Percentiles rank a stretch among this genome's conserved stretches.
Evolutionary conservation across 257 asterid species (phyloP).

Genomic region (Solanum pimpinellifolium): DNA sequence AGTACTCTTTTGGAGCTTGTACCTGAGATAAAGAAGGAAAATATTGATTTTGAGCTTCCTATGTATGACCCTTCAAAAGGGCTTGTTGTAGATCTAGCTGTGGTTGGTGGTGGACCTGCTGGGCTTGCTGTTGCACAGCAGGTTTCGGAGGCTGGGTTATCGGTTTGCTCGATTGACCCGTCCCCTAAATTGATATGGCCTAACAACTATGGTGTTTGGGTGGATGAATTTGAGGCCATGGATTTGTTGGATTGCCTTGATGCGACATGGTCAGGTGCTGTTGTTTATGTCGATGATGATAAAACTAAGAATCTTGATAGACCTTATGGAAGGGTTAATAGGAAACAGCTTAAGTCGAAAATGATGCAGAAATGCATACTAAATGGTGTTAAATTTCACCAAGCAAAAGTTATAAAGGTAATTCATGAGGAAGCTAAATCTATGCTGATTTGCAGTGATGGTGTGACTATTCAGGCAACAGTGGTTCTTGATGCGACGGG

Average conservation of each 20-base stretch:
- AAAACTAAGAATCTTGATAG: conserved; percentile 60
- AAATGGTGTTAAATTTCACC: conserved; percentile 91
- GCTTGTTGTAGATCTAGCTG: conserved; percentile 69
- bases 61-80: conserved; percentile 66
- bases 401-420: conserved; percentile 85
- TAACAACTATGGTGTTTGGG: conserved; percentile 97
- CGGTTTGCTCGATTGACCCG: conserved; percentile 91
- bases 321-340: conserved; percentile 85
- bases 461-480: conserved; percentile 72
- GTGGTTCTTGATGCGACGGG: conserved; percentile 99
- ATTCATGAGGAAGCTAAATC: conserved; percentile 85
- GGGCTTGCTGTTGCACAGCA: conserved; percentile 99
- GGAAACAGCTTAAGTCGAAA: conserved; percentile 80
- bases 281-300: conserved; percentile 52
- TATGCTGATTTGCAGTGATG: conserved; percentile 70
- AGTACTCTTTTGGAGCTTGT: conserved; percentile 81
- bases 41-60: conserved; percentile 91
- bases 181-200: conserved; percentile 93
- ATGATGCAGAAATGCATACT: conserved; percentile 93
- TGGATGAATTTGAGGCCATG: conserved; percentile 98
- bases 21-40: conserved; percentile 86
- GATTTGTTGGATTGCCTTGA: conserved; percentile 93
- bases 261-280: conserved; percentile 88
- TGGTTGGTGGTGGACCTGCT: conserved; percentile 98
- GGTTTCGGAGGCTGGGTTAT: conserved; percentile 90